Percentiles rank a stretch among this genome's conserved stretches.
phyloP scores from a whole-genome alignment of 2,329 filamentous ascomycete species.

The Neopestalotiopsis clavispora region DNA sequence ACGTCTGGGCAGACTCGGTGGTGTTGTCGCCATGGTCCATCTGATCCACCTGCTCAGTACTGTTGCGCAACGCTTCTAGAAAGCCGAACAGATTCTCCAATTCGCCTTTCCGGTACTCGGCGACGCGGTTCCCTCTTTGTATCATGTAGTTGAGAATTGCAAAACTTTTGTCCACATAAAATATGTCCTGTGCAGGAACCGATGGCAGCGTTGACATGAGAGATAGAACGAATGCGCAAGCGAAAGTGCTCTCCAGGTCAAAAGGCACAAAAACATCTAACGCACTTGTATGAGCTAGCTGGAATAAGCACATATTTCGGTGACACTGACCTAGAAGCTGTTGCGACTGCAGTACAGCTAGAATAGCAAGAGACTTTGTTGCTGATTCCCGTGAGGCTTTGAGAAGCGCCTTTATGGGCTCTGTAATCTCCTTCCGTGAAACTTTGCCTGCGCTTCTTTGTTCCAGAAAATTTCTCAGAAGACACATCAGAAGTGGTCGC shows the following conservation, averaged over 20 bases:
- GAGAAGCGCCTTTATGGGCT: neutral
- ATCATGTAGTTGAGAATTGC: neutral
- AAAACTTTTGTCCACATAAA: neutral
- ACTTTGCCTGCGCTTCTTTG: neutral
- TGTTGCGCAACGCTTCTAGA: neutral
- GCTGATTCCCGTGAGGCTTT: neutral
- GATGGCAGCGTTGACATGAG: neutral
- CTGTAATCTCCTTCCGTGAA: neutral
- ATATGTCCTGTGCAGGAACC: neutral
- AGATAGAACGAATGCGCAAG: neutral
- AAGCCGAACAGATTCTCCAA: neutral
- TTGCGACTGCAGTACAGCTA: neutral
- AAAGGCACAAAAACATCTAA: neutral
- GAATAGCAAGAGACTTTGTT: neutral
- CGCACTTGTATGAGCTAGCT: neutral
- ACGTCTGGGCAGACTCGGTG: neutral
- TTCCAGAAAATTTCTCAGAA: neutral
- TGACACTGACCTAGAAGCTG: neutral
- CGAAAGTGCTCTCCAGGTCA: neutral
- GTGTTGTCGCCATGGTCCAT: neutral
- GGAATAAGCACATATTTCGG: neutral
- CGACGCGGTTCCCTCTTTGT: neutral
- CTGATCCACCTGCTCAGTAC: neutral
- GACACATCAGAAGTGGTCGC: neutral
- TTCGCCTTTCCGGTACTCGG: neutral